Base-by-base conservation (phyloP, 768 basidiomycete species). In the Amanita inopinata region DNA sequence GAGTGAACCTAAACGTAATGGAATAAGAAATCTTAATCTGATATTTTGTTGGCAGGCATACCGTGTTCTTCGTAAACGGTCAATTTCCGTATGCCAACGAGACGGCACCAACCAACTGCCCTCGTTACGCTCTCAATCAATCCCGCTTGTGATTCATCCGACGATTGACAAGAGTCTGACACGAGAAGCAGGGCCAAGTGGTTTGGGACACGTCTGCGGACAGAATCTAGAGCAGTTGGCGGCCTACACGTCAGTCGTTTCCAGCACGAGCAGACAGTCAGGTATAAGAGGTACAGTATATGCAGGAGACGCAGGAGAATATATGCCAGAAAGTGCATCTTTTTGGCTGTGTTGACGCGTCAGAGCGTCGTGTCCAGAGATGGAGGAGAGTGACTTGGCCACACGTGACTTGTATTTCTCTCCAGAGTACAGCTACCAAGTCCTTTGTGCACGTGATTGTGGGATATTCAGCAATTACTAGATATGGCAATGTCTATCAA, bases 1-100 rank as follows among this genome's bases (percentile, higher is more conserved):
- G 33, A 76, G 61, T 30, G 63, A 33, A 27, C 73, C 74, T 78
- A 37, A 5, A 14, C 5, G n/a, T 9, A 6, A 42, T 17, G 8
- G 20, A 24, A 20, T n/a, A 33, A 23, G 31, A 32, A 20, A 11
- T 24, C 14, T 15, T 23, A 30, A 6, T n/a, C 5, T 20, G 17
- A 30, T 6, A n/a, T n/a, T n/a, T n/a, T n/a, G 19, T n/a, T 22
- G 33, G 25, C 22, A 9, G 7, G 56, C 75, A 43, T 53, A 87
- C 87, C 86, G 43, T 73, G 62, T 43, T 72, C 67, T 54, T 90
- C 87, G 49, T 86, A 89, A 3, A 84, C 67, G 7, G 79, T 84
- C 35, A 90, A 63, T 38, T 70, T 69, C 47, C 64, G 60, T 37
- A 89, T 75, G 10, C 83, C 83, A 23, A 65, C 61, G n/a, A 50